phyloP scores from a whole-genome alignment of 805 yeast genomes.

The Candida manassasensis region DNA sequence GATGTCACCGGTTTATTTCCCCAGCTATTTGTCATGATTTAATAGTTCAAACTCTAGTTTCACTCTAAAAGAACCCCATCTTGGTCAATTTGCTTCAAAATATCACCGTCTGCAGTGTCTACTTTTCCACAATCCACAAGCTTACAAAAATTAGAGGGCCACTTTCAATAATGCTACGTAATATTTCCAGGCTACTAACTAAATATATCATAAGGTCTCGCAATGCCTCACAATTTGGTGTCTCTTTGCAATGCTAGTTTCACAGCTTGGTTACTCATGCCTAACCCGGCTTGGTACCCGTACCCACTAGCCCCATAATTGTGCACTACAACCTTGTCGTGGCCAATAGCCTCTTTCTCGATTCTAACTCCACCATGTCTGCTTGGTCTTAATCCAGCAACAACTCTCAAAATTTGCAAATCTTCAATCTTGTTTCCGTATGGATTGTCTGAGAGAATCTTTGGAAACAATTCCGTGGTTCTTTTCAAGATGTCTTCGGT shows the following conservation, averaged over 20 bases:
- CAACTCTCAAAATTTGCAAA: conserved; percentile 56
- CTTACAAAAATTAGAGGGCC: too few species aligned
- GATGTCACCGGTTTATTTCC: too few species aligned
- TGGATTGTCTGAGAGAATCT: conserved; percentile 37
- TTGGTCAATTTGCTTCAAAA: too few species aligned
- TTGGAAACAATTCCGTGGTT: conserved; percentile 49
- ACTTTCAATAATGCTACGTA: too few species aligned
- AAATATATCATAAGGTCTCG: too few species aligned
- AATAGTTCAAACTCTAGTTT: too few species aligned
- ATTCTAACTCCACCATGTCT: conserved; percentile 73
- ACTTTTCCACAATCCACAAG: too few species aligned
- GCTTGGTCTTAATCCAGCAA: conserved; percentile 73
- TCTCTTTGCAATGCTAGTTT: conserved; percentile 13
- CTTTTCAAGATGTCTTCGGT: conserved; percentile 59
- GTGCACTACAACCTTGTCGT: conserved; percentile 42
- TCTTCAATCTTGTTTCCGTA: conserved; percentile 28
- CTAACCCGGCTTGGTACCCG: conserved; percentile 64
- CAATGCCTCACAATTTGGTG: neutral
- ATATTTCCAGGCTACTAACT: too few species aligned
- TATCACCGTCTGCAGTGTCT: too few species aligned
- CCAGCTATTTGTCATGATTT: too few species aligned
- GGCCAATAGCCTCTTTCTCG: conserved; percentile 43
- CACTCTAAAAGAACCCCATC: too few species aligned
- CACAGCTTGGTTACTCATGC: conserved; percentile 52
- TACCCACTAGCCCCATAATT: conserved; percentile 69